These are phyloP conservation scores for Trichoderma sp. DNA, from an alignment of 2,329 filamentous ascomycete species.

Conservation along the genomic window DNA sequence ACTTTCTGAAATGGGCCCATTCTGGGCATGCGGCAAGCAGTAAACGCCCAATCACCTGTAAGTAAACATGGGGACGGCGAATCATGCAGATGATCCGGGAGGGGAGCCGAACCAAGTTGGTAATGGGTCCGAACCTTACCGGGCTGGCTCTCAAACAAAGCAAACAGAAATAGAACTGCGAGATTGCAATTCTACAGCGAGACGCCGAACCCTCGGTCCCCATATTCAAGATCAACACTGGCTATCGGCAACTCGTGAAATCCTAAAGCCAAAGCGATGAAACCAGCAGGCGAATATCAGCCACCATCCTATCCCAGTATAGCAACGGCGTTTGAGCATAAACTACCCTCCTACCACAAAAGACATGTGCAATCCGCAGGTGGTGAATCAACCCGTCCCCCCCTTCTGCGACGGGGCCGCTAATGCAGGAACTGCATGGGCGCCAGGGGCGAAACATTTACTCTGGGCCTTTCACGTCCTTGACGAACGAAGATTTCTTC, in stretches of 20 bases:
- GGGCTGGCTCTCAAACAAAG: neutral
- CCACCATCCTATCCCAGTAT: neutral
- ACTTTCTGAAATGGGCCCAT: conserved; percentile 19
- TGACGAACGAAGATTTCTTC: conserved; percentile 7
- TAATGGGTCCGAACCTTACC: conserved; percentile 18
- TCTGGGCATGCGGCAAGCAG: conserved; percentile 5
- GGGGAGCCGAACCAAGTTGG: conserved; percentile 15
- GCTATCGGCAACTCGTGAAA: neutral
- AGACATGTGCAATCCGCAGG: neutral
- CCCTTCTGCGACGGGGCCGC: conserved; percentile 24
- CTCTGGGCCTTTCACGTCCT: conserved; percentile 11
- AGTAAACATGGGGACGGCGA: conserved; percentile 19
- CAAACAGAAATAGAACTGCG: conserved; percentile 20
- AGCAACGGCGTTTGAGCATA: neutral
- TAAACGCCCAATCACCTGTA: conserved; percentile 7
- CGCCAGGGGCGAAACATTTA: conserved; percentile 23
- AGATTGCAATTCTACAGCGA: conserved; percentile 13
- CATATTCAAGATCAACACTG: neutral
- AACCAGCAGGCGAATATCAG: neutral
- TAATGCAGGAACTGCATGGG: conserved; percentile 34
- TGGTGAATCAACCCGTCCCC: conserved; percentile 4
- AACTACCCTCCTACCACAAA: conserved; percentile 1
- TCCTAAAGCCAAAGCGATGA: neutral
- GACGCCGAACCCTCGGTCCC: neutral
- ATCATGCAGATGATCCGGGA: conserved; percentile 26